Conservation (phyloP, 345 rosid genomes). For the Erucastrum elatum region DNA sequence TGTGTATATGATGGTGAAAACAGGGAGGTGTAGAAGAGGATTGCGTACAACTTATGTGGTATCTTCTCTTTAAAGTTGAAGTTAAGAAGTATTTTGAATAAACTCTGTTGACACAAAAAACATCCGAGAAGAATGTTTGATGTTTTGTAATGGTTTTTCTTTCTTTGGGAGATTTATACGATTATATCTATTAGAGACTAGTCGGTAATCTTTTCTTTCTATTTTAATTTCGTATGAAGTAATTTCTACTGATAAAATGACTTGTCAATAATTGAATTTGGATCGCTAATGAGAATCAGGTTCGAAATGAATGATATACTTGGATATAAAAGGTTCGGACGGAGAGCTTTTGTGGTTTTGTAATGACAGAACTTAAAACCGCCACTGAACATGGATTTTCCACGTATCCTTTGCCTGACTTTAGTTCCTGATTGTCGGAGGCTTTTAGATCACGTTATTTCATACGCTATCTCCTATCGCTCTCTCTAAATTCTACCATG, state of each 20-base stretch:
- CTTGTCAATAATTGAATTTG: background rate
- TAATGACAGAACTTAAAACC: background rate
- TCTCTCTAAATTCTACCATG: too few relatives aligned
- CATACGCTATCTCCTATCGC: too few relatives aligned
- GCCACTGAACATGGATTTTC: background rate
- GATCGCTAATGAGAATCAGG: background rate
- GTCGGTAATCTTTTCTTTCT: background rate
- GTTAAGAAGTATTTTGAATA: constrained; percentile 19
- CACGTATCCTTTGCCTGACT: background rate
- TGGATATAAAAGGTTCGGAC: background rate
- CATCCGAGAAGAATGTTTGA: background rate
- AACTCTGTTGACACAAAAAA: constrained; percentile 21
- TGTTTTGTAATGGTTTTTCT: constrained; percentile 7
- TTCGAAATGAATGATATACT: background rate
- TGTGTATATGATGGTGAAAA: background rate
- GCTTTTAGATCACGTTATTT: too few relatives aligned
- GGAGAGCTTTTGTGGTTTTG: background rate
- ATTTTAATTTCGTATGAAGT: background rate
- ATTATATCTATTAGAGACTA: background rate
- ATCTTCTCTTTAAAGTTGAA: background rate
- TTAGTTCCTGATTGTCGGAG: too few relatives aligned
- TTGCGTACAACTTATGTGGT: background rate
- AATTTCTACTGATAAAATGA: background rate
- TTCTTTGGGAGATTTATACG: background rate
- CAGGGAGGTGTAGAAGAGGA: background rate